Evolutionary conservation across 768 basidiomycete genomes (phyloP).

Genomic region (Phaeotremella skinneri): DNA sequence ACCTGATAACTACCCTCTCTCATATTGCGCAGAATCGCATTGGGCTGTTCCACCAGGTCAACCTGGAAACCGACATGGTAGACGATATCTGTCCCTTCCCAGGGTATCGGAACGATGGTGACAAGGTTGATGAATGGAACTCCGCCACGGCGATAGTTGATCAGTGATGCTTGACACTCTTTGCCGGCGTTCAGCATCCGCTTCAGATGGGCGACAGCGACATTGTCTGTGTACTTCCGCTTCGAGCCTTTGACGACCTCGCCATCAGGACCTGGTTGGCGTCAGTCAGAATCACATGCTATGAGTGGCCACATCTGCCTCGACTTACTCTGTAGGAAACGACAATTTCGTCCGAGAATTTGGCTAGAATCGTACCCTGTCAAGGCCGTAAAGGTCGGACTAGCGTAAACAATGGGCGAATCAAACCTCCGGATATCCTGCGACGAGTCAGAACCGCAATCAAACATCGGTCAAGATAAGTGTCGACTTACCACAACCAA

Average conservation of each 20-base stretch:
- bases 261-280: conserved; percentile 74
- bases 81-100: conserved; percentile 68
- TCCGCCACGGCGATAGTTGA: conserved; percentile 86
- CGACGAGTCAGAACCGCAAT: background rate
- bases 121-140: conserved; percentile 87
- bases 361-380: conserved; percentile 58
- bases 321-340: conserved; percentile 50
- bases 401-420: conserved; percentile 84
- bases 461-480: too few species aligned
- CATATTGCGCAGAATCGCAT: conserved; percentile 74
- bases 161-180: conserved; percentile 80
- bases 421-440: conserved; percentile 75
- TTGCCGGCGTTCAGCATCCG: conserved; percentile 68
- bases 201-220: conserved; percentile 66
- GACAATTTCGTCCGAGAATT: conserved; percentile 82
- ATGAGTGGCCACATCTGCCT: background rate
- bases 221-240: conserved; percentile 64
- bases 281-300: conserved; percentile 50
- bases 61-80: conserved; percentile 96
- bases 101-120: conserved; percentile 78
- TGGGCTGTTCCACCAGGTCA: conserved; percentile 82
- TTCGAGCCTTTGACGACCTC: conserved; percentile 58
- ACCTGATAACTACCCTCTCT: conserved; percentile 72
- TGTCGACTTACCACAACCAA: conserved; percentile 62
- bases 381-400: conserved; percentile 68